These are phyloP conservation scores for Flaveria trinervia DNA, from an alignment of 129 eudicot genomes.

Conservation along the genomic window DNA sequence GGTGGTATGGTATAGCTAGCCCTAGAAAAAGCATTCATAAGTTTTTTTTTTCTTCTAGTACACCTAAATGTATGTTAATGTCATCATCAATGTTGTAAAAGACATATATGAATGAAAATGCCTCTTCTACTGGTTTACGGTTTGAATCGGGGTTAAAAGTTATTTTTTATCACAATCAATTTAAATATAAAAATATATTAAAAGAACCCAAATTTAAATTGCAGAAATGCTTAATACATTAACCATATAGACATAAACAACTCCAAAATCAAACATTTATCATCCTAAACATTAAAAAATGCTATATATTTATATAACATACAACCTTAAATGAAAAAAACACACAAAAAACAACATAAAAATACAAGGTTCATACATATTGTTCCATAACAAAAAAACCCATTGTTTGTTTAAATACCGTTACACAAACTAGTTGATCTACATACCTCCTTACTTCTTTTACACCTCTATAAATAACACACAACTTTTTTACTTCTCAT, in stretches of 20 bases:
- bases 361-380: constrained; percentile 6
- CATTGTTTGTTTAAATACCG: not conserved
- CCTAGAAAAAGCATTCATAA: too few relatives aligned
- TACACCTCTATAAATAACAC: constrained; percentile 20
- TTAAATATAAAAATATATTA: too few relatives aligned
- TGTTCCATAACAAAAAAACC: not conserved
- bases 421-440: not conserved
- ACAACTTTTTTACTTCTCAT: not conserved
- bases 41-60: too few relatives aligned
- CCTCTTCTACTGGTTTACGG: too few relatives aligned
- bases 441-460: not conserved
- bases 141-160: too few relatives aligned
- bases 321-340: too few relatives aligned
- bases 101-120: too few relatives aligned
- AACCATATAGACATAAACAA: not conserved
- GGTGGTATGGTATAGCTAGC: too few relatives aligned
- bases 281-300: not conserved
- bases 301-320: not conserved
- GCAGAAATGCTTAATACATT: not conserved
- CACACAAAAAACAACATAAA: not conserved
- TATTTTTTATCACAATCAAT: not conserved
- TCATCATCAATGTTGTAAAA: too few relatives aligned
- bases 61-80: too few relatives aligned
- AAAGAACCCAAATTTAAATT: not conserved
- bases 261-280: not conserved